Base-by-base conservation (phyloP, 352 stramenopile species). In the Pythium chondricola region DNA sequence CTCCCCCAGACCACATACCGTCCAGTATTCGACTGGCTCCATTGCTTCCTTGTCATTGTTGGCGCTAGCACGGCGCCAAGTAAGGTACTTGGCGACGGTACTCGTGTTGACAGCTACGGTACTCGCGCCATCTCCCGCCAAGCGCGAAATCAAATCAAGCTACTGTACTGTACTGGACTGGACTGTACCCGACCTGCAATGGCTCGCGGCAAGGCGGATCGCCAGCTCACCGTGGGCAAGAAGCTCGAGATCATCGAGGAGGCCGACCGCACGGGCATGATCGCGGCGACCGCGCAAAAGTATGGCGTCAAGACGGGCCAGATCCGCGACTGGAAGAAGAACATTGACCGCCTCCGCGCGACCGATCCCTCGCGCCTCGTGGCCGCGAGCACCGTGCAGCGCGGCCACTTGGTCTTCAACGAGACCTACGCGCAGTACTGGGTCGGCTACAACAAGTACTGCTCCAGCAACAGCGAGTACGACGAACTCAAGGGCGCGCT, bases 161-260 rank as follows among this genome's bases (percentile, higher is more conserved):
- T 17, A 24, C 22, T 20, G 38, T 32, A 2, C 39, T 47, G 29
- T 46, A 40, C 26, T 20, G 14, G 7, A 16, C 3, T 6, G 31
- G 5, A 14, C 8, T 8, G 7, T 33, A n/a, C 21, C 36, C 30
- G 7, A 31, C 1, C 20, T 3, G 56, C 5, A n/a, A 92, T 92
- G 81, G 78, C 81, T 58, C 77, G 81, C 46, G 81, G 81, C 53
- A 92, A 92, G 50, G 81, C 81, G 10, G 78, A 92, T 54, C 62
- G 68, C 27, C 71, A 82, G 39, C 67, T 92, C 48, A 92, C 81
- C 27, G 81, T 92, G 36, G 81, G 81, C 70, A 92, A 92, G 65
- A 92, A 92, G 66, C 81, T 92, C 45, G 78, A 92, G 69, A 92
- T 92, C 61, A 87, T 92, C 61, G 81, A 89, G 41, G 81, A 92